Base-by-base conservation (phyloP, 2,329 filamentous ascomycete genomes). In the Pestalotiopsis sp. region DNA sequence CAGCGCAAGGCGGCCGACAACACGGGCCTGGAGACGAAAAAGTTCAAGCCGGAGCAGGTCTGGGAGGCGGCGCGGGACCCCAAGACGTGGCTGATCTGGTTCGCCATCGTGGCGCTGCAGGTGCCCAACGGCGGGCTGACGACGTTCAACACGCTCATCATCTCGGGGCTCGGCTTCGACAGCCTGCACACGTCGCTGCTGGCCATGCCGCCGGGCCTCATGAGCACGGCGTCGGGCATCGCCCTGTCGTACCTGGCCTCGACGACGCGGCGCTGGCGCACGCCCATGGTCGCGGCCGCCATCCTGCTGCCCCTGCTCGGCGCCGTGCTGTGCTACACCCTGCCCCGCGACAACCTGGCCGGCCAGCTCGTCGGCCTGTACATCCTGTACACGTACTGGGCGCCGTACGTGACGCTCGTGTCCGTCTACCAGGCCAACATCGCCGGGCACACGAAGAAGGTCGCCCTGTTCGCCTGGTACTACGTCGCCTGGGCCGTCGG, bases 401-500 rank as follows among this genome's bases (percentile, higher is more conserved):
- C 70, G 4, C 70, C 70, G 2, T 73, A 73, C 26, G 69, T 73
- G n/a, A 71, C 68, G 3, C 65, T 70, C 11, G 69, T 73, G 14
- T 72, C 71, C 5, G 60, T 64, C 13, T 64, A 52, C 61, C 61
- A 64, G 40, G 61, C 61, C 9, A 89, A 89, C 71, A 79, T 88
- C 14, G 87, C 83, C 22, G 87, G 87, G 0, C 85, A 88, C 66
- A 89, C 86, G 2, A 89, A 89, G 76, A 89, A 88, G 71, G 81
- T 82, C 1, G 81, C 85, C 20, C 83, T 84, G 14, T 82, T 88
- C 3, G 85, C 86, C 2, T 82, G 85, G 69, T 88, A 86, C 70
- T 89, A 89, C 72, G 79, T 88, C 63, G 81, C 83, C 4, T 88
- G 86, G 86, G 84, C 84, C 44, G 81, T 82, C 0, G 87, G 86